phyloP scores from a whole-genome alignment of 805 yeast species.

The Zygotorulaspora florentina region DNA sequence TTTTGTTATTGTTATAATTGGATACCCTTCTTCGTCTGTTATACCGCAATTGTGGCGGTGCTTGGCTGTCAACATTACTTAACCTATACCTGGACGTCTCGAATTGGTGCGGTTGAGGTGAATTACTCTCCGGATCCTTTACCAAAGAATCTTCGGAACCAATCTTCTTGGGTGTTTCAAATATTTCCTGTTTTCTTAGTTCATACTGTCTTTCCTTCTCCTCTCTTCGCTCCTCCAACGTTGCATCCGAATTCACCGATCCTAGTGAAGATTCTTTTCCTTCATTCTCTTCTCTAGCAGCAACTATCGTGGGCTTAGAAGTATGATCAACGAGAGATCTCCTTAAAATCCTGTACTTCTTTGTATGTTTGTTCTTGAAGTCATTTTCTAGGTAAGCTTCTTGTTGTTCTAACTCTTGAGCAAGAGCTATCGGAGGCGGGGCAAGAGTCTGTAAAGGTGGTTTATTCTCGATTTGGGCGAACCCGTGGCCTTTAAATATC shows the following conservation, averaged over 20 bases:
- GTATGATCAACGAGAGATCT: conserved; percentile 18
- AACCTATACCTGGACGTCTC: conserved; percentile 25
- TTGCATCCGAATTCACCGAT: conserved; percentile 3
- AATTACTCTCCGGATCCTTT: conserved; percentile 14
- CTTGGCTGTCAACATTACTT: conserved; percentile 11
- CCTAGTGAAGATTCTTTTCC: background rate
- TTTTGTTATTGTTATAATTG: conserved; percentile 5
- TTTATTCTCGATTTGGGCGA: conserved; percentile 10
- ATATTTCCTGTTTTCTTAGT: conserved; percentile 39
- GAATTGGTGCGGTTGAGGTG: conserved; percentile 26
- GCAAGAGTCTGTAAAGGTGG: conserved; percentile 16
- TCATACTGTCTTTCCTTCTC: conserved; percentile 43
- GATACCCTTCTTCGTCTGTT: conserved; percentile 3
- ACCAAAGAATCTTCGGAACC: conserved; percentile 17
- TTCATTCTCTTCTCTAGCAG: conserved; percentile 1
- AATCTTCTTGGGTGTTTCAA: conserved; percentile 30
- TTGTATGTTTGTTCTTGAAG: conserved; percentile 1
- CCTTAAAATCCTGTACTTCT: conserved; percentile 22
- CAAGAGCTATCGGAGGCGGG: background rate
- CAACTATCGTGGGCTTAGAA: background rate
- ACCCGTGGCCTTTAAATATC: conserved; percentile 38
- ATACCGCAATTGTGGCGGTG: conserved; percentile 11
- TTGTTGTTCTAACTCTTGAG: background rate
- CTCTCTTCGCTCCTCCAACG: conserved; percentile 36
- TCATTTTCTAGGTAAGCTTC: background rate